Evolutionary conservation across 805 yeast species (phyloP).

Genomic region (Isabelozyma heimii): DNA sequence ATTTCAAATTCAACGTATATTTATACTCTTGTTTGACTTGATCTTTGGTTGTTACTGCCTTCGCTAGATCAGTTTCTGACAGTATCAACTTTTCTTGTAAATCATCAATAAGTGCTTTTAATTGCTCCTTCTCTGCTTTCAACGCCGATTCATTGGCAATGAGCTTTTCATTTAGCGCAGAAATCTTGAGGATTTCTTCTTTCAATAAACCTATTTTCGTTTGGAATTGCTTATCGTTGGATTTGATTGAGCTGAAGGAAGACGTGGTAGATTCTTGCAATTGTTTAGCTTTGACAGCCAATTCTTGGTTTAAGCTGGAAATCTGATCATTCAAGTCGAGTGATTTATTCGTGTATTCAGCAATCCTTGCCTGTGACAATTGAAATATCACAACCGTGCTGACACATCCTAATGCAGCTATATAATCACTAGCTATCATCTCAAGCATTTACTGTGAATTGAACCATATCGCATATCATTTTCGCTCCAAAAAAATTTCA

Average conservation of each 20-base stretch:
- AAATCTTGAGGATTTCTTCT: background rate
- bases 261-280: conserved; percentile 3
- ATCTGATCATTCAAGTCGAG: conserved; percentile 9
- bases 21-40: conserved; percentile 5
- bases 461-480: no score
- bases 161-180: conserved; percentile 3
- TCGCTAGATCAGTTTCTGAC: conserved; percentile 6
- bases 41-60: conserved; percentile 12
- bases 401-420: conserved; percentile 17
- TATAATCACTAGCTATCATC: conserved; percentile 12
- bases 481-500: no score
- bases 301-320: conserved; percentile 3
- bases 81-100: conserved; percentile 4
- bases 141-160: background rate
- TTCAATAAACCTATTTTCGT: background rate
- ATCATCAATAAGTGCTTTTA: background rate
- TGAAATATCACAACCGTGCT: conserved; percentile 17
- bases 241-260: conserved; percentile 2
- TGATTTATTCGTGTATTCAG: conserved; percentile 9
- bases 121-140: background rate
- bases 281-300: conserved; percentile 6
- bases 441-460: background rate
- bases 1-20: background rate
- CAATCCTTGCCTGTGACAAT: conserved; percentile 14
- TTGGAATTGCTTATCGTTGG: conserved; percentile 1